phyloP scores from a whole-genome alignment of 169 alveolate species.

The Besnoitia besnoiti region DNA sequence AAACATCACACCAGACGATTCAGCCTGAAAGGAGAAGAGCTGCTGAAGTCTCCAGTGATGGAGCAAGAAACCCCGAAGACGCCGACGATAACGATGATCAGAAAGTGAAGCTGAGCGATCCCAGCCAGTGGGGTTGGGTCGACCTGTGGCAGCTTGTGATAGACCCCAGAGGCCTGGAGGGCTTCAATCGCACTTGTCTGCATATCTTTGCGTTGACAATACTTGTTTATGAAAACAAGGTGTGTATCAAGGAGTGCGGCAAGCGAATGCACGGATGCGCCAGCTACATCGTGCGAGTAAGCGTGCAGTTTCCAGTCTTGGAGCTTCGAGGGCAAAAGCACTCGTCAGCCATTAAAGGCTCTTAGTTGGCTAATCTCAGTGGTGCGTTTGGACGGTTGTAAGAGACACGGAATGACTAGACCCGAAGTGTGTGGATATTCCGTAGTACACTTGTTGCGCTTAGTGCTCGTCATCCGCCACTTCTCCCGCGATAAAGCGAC shows the following conservation, averaged over 20 bases:
- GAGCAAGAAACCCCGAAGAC: no score
- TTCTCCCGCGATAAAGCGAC: no score
- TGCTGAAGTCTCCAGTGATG: no score
- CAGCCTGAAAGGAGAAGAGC: no score
- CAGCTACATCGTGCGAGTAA: neutral
- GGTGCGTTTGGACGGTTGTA: neutral
- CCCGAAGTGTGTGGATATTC: neutral
- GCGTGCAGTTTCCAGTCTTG: neutral
- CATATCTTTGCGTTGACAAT: slow-evolving; percentile 9
- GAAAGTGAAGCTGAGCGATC: neutral
- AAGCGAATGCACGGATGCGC: neutral
- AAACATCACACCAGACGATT: no score
- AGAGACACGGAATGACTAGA: neutral
- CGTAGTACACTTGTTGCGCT: neutral
- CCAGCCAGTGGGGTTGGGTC: slow-evolving; percentile 1
- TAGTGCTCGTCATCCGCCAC: neutral
- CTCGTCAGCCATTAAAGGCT: neutral
- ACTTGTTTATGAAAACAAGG: neutral
- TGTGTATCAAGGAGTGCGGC: neutral
- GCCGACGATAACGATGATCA: no score
- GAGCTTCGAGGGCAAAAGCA: neutral
- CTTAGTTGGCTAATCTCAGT: neutral
- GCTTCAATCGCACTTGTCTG: slow-evolving; percentile 32
- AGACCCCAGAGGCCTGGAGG: slow-evolving; percentile 34
- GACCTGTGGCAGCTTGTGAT: slow-evolving; percentile 39